phyloP scores from a whole-genome alignment of 2,329 filamentous ascomycete genomes.

The Botrytis tulipae region DNA sequence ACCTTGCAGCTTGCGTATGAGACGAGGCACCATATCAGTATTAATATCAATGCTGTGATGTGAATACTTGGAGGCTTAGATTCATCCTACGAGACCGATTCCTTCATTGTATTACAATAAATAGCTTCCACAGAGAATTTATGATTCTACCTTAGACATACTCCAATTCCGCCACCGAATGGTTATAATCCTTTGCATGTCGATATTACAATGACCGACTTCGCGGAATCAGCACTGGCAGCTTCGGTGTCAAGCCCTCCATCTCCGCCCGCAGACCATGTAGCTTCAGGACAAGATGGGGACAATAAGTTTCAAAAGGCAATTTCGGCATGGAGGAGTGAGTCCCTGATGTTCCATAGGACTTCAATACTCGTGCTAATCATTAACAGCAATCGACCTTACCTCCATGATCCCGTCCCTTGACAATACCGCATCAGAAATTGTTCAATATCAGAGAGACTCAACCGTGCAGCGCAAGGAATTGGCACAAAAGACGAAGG shows the following conservation, averaged over 20 bases:
- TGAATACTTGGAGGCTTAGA: neutral
- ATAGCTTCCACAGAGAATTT: neutral
- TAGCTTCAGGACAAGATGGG: conserved; percentile 45
- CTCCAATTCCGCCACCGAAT: neutral
- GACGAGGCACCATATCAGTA: neutral
- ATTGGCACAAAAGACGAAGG: conserved; percentile 97
- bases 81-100: neutral
- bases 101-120: neutral
- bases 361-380: conserved; percentile 20
- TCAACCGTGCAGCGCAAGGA: conserved; percentile 96
- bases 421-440: conserved; percentile 91
- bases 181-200: neutral
- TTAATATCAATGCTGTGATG: neutral
- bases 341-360: conserved; percentile 27
- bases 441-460: conserved; percentile 89
- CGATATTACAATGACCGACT: conserved; percentile 34
- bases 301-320: conserved; percentile 96
- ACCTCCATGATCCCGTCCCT: conserved; percentile 79
- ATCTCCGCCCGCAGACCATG: conserved; percentile 23
- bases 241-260: conserved; percentile 23
- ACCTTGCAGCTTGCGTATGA: conserved; percentile 11
- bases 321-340: conserved; percentile 95
- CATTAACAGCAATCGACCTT: conserved; percentile 73
- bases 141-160: neutral
- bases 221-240: conserved; percentile 32